Percentiles rank a stretch among this genome's conserved stretches.
Conservation (phyloP, 768 basidiomycete genomes). For the Sutorius australiensis region DNA sequence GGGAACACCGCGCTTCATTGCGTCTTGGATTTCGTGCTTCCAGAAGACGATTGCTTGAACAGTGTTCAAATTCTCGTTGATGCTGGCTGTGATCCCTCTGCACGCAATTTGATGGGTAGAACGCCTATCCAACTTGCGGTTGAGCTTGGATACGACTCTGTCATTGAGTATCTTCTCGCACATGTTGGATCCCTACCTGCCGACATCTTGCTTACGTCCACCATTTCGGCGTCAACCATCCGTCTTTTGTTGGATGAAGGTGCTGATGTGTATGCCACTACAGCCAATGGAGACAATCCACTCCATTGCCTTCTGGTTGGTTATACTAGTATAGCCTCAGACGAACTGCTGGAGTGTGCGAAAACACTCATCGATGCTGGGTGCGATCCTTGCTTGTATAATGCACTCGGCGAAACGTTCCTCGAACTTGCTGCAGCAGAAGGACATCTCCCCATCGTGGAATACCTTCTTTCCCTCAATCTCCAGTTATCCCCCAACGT, state of each 20-base stretch:
- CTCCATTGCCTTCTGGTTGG: too few species aligned
- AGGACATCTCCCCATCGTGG: not conserved
- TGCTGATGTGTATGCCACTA: too few species aligned
- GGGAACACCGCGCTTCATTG: constrained; percentile 3
- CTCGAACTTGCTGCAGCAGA: not conserved
- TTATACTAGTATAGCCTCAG: too few species aligned
- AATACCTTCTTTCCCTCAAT: not conserved
- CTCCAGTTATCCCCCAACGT: not conserved
- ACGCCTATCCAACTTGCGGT: too few species aligned
- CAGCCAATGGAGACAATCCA: too few species aligned
- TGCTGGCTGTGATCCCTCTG: too few species aligned
- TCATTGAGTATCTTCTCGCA: not conserved
- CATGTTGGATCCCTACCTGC: not conserved
- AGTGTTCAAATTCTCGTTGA: too few species aligned
- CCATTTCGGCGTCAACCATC: too few species aligned
- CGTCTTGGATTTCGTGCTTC: not conserved
- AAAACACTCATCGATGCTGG: not conserved
- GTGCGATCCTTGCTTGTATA: not conserved
- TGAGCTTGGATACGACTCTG: too few species aligned
- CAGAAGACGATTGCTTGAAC: not conserved
- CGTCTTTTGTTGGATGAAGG: not conserved
- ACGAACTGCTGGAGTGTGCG: not conserved
- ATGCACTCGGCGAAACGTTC: not conserved
- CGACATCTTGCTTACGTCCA: not conserved
- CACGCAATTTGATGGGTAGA: too few species aligned